Evolutionary conservation across 176 grass and related monocot species (phyloP), one percentile per base, ranked within the genome.

Genomic region (Hyparrhenia diplandra): DNA sequence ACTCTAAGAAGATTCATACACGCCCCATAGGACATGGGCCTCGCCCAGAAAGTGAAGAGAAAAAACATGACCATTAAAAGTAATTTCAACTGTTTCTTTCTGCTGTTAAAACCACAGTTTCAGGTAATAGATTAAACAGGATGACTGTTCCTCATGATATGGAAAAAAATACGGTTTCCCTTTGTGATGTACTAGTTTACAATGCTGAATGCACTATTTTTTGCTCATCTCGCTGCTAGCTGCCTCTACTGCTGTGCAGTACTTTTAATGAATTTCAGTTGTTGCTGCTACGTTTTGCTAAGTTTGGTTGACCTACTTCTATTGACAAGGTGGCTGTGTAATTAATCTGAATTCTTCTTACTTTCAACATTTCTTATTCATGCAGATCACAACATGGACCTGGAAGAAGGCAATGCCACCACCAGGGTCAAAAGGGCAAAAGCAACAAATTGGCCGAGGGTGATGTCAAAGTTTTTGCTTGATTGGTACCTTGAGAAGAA

Each of bases 401-500:
- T 81, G 54, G 64, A 8, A 3, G 77, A 88, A 83, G 80, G 71
- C 28, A 71, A 73, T 41, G 23, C n/a, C 27, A 64, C 60, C 45
- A 21, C 66, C 55, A 89, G 72, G 73, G 59, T 74, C 54, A 85
- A 89, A 81, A 89, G 82, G 64, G 72, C 82, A 81, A 85, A 73
- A 85, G 87, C 82, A 36, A 89, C 77, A 81, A 89, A 89, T 76
- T 89, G 82, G 87, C 87, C 87, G 18, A 76, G 57, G 52, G 64
- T 85, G 21, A 89, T 89, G 77, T 89, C 87, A 28, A 89, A 85
- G 57, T 89, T 85, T 89, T 28, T 89, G 36, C 87, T 85, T 85
- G 77, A 81, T 57, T 89, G 82, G 87, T 89, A 89, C 71, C 87
- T 89, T 70, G 77, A 85, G 43, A 89, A 76, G 78, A 89, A 89